Evolutionary conservation across 106 monocot genomes (phyloP).

Genomic region (Ottelia alismoides): DNA sequence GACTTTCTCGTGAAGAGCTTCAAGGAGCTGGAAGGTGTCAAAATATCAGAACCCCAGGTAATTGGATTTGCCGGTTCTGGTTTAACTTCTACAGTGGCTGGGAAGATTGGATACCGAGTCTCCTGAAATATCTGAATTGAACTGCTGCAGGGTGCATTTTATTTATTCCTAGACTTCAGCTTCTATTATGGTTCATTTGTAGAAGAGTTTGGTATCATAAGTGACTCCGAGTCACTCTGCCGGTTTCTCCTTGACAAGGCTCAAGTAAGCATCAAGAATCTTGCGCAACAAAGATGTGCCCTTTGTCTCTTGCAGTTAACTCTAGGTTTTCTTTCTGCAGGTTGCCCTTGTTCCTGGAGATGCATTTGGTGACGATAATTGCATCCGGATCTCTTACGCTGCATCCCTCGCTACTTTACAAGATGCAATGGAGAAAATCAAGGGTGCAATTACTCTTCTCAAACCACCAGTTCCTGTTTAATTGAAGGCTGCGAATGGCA

Average conservation of each 20-base stretch:
- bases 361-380: slow-evolving; percentile 85
- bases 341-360: slow-evolving; percentile 79
- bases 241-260: slow-evolving; percentile 80
- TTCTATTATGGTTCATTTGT: slow-evolving; percentile 66
- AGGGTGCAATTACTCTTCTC: slow-evolving; percentile 39
- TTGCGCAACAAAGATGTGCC: too few species aligned
- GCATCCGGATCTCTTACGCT: slow-evolving; percentile 73
- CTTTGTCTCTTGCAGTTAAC: neutral
- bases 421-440: slow-evolving; percentile 50
- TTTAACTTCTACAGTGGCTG: too few species aligned
- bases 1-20: slow-evolving; percentile 73
- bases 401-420: slow-evolving; percentile 46
- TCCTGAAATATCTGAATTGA: too few species aligned
- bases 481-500: too few species aligned
- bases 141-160: slow-evolving; percentile 70
- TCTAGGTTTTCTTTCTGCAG: slow-evolving; percentile 12
- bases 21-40: slow-evolving; percentile 56
- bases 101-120: too few species aligned
- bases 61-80: neutral
- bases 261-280: slow-evolving; percentile 39
- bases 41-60: slow-evolving; percentile 86
- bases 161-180: slow-evolving; percentile 81
- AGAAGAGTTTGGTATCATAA: slow-evolving; percentile 69
- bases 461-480: slow-evolving; percentile 32
- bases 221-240: slow-evolving; percentile 66